Percentiles rank a stretch among this genome's conserved stretches.
These are phyloP conservation scores for Microascus cirrosus DNA, from an alignment of 2,329 filamentous ascomycete species.

Conservation along the genomic window DNA sequence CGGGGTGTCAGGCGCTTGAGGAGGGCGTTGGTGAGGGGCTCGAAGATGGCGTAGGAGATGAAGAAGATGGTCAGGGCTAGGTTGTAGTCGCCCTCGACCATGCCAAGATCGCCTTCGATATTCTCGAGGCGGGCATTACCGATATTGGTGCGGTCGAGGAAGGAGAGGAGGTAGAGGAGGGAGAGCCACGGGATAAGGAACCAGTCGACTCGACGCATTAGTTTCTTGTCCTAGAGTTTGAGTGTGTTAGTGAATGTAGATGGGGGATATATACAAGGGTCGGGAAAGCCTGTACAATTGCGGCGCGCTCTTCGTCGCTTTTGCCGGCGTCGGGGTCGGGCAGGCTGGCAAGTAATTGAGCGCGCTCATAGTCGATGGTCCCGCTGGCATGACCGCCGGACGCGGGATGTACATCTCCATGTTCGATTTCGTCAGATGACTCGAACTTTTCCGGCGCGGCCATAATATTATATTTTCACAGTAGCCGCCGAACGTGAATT, in stretches of 20 bases:
- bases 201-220: slow-evolving; percentile 51
- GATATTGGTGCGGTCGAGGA: slow-evolving; percentile 19
- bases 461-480: neutral
- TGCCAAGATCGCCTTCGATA: slow-evolving; percentile 23
- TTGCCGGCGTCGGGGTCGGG: slow-evolving; percentile 42
- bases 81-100: slow-evolving; percentile 49
- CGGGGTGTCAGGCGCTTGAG: slow-evolving; percentile 54
- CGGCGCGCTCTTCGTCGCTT: slow-evolving; percentile 47
- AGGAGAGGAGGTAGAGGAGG: slow-evolving; percentile 66
- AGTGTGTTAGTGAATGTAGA: no score
- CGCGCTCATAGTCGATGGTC: slow-evolving; percentile 15
- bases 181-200: slow-evolving; percentile 56
- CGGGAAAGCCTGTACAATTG: no score
- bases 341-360: slow-evolving; percentile 14
- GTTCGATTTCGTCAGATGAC: neutral
- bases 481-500: no score
- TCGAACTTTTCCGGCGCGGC: neutral
- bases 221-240: slow-evolving; percentile 42
- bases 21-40: slow-evolving; percentile 67
- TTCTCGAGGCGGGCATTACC: slow-evolving; percentile 23
- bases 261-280: no score
- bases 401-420: neutral
- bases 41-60: slow-evolving; percentile 71
- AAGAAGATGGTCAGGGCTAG: slow-evolving; percentile 48
- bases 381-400: neutral